phyloP scores from a whole-genome alignment of 192 early-diverging fungal genomes.

The Podila horticola region DNA sequence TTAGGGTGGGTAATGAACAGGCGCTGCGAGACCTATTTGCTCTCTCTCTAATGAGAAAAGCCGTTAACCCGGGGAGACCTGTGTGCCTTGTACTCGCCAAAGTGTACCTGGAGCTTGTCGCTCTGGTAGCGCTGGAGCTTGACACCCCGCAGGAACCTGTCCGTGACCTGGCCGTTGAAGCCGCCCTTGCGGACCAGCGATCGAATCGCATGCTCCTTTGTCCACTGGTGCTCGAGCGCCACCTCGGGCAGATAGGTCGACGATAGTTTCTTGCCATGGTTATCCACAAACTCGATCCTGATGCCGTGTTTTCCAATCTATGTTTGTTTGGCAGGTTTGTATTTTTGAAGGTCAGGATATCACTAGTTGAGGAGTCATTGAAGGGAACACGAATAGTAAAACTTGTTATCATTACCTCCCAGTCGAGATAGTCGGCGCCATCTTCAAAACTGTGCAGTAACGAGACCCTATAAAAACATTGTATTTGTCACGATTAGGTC shows the following conservation, averaged over 20 bases:
- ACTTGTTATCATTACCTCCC: constrained; percentile 64
- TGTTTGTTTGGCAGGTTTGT: background rate
- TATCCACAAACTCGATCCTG: constrained; percentile 85
- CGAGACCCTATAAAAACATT: constrained; percentile 66
- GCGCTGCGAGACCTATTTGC: background rate
- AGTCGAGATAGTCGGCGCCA: constrained; percentile 79
- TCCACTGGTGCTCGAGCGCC: constrained; percentile 90
- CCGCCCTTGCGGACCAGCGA: constrained; percentile 91
- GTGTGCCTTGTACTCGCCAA: constrained; percentile 69
- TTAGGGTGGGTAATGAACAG: too few relatives aligned
- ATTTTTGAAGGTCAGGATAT: background rate
- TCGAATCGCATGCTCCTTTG: constrained; percentile 84
- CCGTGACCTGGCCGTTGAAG: constrained; percentile 69
- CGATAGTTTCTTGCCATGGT: constrained; percentile 61
- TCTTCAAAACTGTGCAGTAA: constrained; percentile 91
- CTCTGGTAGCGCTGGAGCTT: constrained; percentile 88
- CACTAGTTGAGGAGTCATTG: background rate
- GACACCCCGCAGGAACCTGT: constrained; percentile 65
- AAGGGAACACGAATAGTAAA: background rate
- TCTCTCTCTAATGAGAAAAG: background rate
- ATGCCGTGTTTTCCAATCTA: constrained; percentile 90
- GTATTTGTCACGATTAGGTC: background rate
- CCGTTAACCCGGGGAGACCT: too few relatives aligned
- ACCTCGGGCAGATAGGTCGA: constrained; percentile 96
- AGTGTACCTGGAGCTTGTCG: constrained; percentile 73